Percentiles rank a stretch among this genome's conserved stretches.
Conservation (phyloP, 257 asterid species). For the Gynochthodes officinalis region DNA sequence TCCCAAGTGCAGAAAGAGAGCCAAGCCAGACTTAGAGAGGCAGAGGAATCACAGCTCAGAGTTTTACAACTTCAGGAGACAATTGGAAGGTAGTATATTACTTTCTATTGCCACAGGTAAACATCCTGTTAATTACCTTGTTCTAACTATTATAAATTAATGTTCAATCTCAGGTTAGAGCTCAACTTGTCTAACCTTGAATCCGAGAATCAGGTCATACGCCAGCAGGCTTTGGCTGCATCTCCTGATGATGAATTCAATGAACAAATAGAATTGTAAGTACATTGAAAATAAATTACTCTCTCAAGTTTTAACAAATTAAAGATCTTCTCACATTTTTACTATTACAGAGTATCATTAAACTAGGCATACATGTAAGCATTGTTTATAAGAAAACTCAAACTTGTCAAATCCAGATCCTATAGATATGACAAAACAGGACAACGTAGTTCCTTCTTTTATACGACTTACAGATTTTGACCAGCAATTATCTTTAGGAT, state of each 20-base stretch:
- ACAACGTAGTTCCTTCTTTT: neutral
- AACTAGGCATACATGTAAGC: neutral
- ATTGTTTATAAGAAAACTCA: neutral
- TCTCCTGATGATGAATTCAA: slow-evolving; percentile 64
- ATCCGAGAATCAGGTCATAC: slow-evolving; percentile 87
- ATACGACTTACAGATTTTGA: neutral
- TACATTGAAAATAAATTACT: slow-evolving; percentile 17
- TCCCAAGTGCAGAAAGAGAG: slow-evolving; percentile 61
- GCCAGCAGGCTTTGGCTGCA: slow-evolving; percentile 85
- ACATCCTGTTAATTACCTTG: slow-evolving; percentile 9
- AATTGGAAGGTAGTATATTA: slow-evolving; percentile 60
- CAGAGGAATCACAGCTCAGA: slow-evolving; percentile 66
- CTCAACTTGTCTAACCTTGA: slow-evolving; percentile 75
- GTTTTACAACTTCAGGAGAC: slow-evolving; percentile 68
- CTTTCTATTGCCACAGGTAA: neutral
- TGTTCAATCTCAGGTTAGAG: slow-evolving; percentile 56
- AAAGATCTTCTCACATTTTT: neutral
- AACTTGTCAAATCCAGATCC: neutral
- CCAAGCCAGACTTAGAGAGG: slow-evolving; percentile 56
- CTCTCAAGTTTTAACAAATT: slow-evolving; percentile 14
- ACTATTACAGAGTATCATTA: neutral
- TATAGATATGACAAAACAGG: neutral
- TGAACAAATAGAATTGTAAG: slow-evolving; percentile 80
- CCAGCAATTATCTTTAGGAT: neutral
- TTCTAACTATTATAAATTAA: slow-evolving; percentile 26